Percentiles rank a stretch among this genome's conserved stretches.
These are phyloP conservation scores for Trypethelium eluteriae DNA, from an alignment of 495 filamentous ascomycete species.

Conservation along the genomic window DNA sequence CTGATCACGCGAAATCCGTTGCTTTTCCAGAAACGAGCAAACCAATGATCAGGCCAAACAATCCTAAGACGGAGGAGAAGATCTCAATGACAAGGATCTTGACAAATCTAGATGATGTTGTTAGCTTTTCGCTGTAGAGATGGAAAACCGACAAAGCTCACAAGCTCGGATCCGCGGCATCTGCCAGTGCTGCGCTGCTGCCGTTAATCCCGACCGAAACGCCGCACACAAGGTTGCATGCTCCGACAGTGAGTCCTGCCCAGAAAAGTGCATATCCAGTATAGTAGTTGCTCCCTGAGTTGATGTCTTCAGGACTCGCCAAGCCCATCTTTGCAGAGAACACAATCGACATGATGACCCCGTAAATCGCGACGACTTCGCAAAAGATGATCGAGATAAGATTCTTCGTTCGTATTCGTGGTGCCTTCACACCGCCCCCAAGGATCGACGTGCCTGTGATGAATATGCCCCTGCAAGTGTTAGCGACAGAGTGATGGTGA, in stretches of 20 bases:
- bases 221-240: slow-evolving; percentile 93
- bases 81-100: slow-evolving; percentile 99
- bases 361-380: slow-evolving; percentile 99
- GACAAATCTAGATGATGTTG: slow-evolving; percentile 65
- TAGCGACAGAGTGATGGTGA: slow-evolving; percentile 26
- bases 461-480: slow-evolving; percentile 78
- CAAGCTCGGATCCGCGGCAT: slow-evolving; percentile 88
- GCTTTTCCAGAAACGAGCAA: slow-evolving; percentile 80
- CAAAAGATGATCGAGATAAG: slow-evolving; percentile 99
- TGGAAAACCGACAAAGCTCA: slow-evolving; percentile 41
- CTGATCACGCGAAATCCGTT: slow-evolving; percentile 52
- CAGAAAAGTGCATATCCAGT: slow-evolving; percentile 97
- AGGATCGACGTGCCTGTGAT: slow-evolving; percentile 98
- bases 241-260: slow-evolving; percentile 84
- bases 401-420: slow-evolving; percentile 97
- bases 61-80: slow-evolving; percentile 93
- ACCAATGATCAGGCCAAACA: slow-evolving; percentile 97
- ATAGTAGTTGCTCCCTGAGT: slow-evolving; percentile 69
- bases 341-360: slow-evolving; percentile 98
- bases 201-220: slow-evolving; percentile 97
- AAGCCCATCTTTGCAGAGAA: slow-evolving; percentile 77
- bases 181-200: slow-evolving; percentile 88
- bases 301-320: slow-evolving; percentile 44
- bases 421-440: slow-evolving; percentile 90
- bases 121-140: not conserved